Evolutionary conservation across 805 yeast genomes (phyloP), one percentile per base, ranked within the genome.

Genomic region (Cyberlindnera veronae): DNA sequence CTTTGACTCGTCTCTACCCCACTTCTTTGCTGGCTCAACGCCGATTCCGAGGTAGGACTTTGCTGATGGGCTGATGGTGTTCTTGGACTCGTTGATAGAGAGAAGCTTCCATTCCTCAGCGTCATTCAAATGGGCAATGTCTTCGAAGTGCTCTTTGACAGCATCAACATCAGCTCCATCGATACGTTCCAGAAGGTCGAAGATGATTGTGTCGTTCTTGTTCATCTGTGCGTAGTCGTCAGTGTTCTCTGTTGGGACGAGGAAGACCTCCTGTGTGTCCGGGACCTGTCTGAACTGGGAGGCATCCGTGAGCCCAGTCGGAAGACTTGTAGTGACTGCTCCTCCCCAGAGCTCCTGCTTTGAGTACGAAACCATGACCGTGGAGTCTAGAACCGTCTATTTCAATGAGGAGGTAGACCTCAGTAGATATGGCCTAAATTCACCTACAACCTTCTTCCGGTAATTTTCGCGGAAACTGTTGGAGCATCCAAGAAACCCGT

Each of bases 181-280:
- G 0, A 77, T 76, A 19, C 63, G 51, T 49, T 84, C 86, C 46
- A 84, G 59, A 13, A 84, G 58, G 46, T 84, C 93, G 15, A 84
- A 55, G n/a, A 84, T 78, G 9, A 83, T 57, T 14, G 84, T 74
- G 48, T 73, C 78, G 38, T 79, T 76, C 34, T 62, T 50, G 29
- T 62, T 61, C 34, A 69, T 55, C 36, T 46, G 51, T 34, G 48
- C 67, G 57, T 53, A 66, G 31, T 58, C 64, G 12, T 63, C 34
- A 4, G 45, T 44, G 14, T 58, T 58, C 7, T 61, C 59, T 6
- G 66, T 51, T 12, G 61, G 54, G 36, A 71, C 72, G 3, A 90
- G 77, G 60, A 75, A 93, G 19, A 91, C 96, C 60, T 91, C 99
- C 58, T 93, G 98, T 1, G 89, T 80, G 55, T 93, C 97, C 0